Evolutionary conservation across 2,329 filamentous ascomycete genomes (phyloP).

Genomic region (Laburnicola sp.): DNA sequence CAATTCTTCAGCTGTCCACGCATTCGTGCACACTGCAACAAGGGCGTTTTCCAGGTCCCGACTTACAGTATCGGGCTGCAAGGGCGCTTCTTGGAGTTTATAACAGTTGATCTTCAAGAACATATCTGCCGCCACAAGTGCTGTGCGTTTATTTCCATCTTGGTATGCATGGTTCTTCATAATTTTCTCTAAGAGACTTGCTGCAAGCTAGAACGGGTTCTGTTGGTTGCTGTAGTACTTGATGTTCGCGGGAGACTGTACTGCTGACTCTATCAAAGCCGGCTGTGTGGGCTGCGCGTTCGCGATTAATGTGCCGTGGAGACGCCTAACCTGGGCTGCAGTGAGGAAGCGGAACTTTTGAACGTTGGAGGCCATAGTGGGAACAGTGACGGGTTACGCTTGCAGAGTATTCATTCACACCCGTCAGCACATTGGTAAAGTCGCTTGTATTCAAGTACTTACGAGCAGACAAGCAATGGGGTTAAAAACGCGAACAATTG

Average conservation of each 20-base stretch:
- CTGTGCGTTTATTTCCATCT: conserved; percentile 39
- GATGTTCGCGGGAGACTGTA: conserved; percentile 31
- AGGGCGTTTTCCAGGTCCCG: conserved; percentile 8
- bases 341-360: conserved; percentile 3
- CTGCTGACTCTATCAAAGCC: conserved; percentile 28
- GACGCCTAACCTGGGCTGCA: conserved; percentile 7
- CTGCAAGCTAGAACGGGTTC: conserved; percentile 33
- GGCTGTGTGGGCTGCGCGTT: conserved; percentile 16
- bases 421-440: neutral
- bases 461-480: neutral
- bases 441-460: neutral
- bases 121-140: conserved; percentile 35
- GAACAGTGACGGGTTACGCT: neutral
- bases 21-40: conserved; percentile 13
- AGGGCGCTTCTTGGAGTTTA: conserved; percentile 18
- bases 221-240: conserved; percentile 27
- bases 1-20: conserved; percentile 13
- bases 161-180: conserved; percentile 39
- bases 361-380: conserved; percentile 1
- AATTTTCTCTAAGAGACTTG: conserved; percentile 32
- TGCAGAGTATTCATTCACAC: neutral
- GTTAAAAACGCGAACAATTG: neutral
- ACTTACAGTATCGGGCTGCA: conserved; percentile 1
- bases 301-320: conserved; percentile 11
- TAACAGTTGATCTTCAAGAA: conserved; percentile 37